Conservation (phyloP, 768 basidiomycete genomes). For the Nidula microcarpa region DNA sequence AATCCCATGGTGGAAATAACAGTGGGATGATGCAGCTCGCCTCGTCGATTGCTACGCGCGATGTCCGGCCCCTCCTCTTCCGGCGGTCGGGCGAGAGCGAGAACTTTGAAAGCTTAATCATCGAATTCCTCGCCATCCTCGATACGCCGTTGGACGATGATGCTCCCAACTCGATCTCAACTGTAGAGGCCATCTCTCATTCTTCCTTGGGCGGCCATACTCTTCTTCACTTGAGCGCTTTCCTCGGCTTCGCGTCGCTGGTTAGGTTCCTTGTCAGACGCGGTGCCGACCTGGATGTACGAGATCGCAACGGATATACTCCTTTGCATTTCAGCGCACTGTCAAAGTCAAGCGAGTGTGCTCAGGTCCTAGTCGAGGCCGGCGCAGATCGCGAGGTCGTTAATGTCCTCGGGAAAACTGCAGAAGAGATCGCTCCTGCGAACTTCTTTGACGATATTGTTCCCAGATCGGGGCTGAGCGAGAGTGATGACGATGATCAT, state of each 20-base stretch:
- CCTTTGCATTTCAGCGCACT: slow-evolving; percentile 85
- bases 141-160: slow-evolving; percentile 55
- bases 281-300: slow-evolving; percentile 74
- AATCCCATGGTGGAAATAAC: slow-evolving; percentile 27
- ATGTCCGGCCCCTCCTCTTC: slow-evolving; percentile 57
- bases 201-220: slow-evolving; percentile 76
- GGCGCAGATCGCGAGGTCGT: slow-evolving; percentile 82
- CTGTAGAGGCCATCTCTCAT: slow-evolving; percentile 63
- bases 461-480: slow-evolving; percentile 16
- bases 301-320: slow-evolving; percentile 89
- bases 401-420: slow-evolving; percentile 64
- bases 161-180: slow-evolving; percentile 38
- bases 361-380: slow-evolving; percentile 63
- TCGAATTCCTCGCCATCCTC: slow-evolving; percentile 78
- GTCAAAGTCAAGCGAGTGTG: slow-evolving; percentile 58
- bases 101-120: slow-evolving; percentile 72
- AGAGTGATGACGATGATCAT: slow-evolving; percentile 16
- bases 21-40: slow-evolving; percentile 55
- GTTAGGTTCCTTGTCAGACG: slow-evolving; percentile 68
- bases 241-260: slow-evolving; percentile 73
- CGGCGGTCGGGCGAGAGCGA: slow-evolving; percentile 49
- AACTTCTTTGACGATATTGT: slow-evolving; percentile 42
- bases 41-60: slow-evolving; percentile 38
- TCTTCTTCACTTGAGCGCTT: slow-evolving; percentile 81
- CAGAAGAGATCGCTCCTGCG: slow-evolving; percentile 52